Evolutionary conservation across 345 rosid genomes (phyloP).

Genomic region (Salix purpurea): DNA sequence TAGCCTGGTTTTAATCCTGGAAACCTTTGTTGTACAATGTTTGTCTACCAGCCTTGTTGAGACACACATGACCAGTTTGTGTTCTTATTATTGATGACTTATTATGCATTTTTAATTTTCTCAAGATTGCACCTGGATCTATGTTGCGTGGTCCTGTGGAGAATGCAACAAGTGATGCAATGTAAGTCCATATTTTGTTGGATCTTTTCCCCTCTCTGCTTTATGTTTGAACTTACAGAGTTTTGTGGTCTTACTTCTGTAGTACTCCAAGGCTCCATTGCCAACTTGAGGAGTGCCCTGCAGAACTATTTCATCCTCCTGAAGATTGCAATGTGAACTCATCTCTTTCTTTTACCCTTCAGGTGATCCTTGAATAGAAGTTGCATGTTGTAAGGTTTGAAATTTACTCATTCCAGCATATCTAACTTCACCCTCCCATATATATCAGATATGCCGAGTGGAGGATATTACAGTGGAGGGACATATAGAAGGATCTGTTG

Average conservation of each 20-base stretch:
- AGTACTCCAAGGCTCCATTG: constrained; percentile 91
- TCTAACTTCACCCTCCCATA: constrained; percentile 22
- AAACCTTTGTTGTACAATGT: not conserved
- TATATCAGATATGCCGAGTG: constrained; percentile 83
- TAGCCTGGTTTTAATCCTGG: not conserved
- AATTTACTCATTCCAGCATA: constrained; percentile 15
- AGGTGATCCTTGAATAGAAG: constrained; percentile 45
- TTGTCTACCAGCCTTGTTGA: not conserved
- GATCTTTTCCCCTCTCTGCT: not conserved
- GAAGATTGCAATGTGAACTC: constrained; percentile 99
- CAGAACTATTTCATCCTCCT: constrained; percentile 84
- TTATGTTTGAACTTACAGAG: constrained; percentile 1
- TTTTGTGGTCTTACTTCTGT: constrained; percentile 20
- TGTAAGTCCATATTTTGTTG: constrained; percentile 54
- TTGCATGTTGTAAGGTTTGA: constrained; percentile 12
- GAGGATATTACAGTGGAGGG: constrained; percentile 91
- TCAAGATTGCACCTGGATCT: constrained; percentile 93
- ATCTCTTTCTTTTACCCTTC: constrained; percentile 91
- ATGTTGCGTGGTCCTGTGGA: constrained; percentile 80
- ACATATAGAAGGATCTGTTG: constrained; percentile 82
- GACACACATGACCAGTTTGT: not conserved
- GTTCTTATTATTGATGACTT: not conserved
- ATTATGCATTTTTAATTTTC: constrained; percentile 11
- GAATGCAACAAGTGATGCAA: constrained; percentile 73
- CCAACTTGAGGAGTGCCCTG: constrained; percentile 71